Evolutionary conservation across 805 yeast species (phyloP).

Genomic region (Candida maltosa): DNA sequence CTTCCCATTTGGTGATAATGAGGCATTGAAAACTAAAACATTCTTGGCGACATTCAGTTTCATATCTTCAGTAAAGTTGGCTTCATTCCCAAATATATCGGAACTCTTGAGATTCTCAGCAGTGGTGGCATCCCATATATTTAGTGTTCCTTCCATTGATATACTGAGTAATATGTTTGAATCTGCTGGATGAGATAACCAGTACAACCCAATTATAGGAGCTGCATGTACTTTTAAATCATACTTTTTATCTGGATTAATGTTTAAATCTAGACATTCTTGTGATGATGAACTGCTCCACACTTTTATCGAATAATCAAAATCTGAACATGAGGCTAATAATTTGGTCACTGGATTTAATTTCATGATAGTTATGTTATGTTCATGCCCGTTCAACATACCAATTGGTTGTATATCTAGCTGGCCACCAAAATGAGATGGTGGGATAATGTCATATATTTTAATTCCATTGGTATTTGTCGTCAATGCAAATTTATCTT

Average conservation of each 20-base stretch:
- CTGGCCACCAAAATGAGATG: slow-evolving; percentile 1
- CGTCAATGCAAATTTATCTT: slow-evolving; percentile 67
- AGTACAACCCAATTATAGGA: slow-evolving; percentile 51
- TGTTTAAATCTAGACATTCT: slow-evolving; percentile 35
- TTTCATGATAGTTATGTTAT: slow-evolving; percentile 50
- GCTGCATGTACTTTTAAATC: slow-evolving; percentile 43
- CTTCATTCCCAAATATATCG: slow-evolving; percentile 23
- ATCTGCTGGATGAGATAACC: slow-evolving; percentile 47
- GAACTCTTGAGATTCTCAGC: slow-evolving; percentile 36
- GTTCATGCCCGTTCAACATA: slow-evolving; percentile 56
- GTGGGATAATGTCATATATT: slow-evolving; percentile 42
- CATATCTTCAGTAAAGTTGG: slow-evolving; percentile 12
- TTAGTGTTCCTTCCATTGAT: slow-evolving; percentile 68
- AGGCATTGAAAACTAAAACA: slow-evolving; percentile 52
- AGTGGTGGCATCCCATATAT: slow-evolving; percentile 61
- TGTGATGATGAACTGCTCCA: slow-evolving; percentile 70
- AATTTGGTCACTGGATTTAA: slow-evolving; percentile 53
- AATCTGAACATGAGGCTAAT: slow-evolving; percentile 71
- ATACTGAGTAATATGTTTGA: slow-evolving; percentile 37
- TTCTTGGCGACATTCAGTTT: slow-evolving; percentile 30
- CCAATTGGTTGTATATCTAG: slow-evolving; percentile 25
- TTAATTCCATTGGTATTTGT: slow-evolving; percentile 52
- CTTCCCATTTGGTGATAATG: slow-evolving; percentile 46
- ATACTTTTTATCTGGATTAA: neutral
- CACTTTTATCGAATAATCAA: slow-evolving; percentile 62